Evolutionary conservation across 2,329 filamentous ascomycete genomes (phyloP).

Genomic region (Diplodia sapinea): DNA sequence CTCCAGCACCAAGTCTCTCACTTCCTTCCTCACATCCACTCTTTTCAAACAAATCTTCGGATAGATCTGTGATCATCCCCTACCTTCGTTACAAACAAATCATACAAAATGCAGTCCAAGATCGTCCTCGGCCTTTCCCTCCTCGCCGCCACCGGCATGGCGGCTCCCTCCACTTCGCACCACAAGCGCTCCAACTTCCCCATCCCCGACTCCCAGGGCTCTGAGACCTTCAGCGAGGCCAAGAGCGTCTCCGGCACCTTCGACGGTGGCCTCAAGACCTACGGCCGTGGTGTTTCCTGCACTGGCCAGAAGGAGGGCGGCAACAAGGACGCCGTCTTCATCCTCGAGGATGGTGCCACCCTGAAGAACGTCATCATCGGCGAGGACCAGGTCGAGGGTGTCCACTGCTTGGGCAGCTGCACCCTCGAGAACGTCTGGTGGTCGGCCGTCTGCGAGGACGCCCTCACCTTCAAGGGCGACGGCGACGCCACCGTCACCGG

Average conservation of each 20-base stretch:
- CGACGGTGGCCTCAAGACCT: conserved; percentile 26
- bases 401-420: conserved; percentile 59
- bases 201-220: conserved; percentile 24
- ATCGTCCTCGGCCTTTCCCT: conserved; percentile 15
- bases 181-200: conserved; percentile 17
- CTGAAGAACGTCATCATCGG: conserved; percentile 59
- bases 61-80: conserved; percentile 29
- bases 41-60: conserved; percentile 17
- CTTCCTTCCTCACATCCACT: conserved; percentile 25
- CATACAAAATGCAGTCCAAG: conserved; percentile 26
- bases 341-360: conserved; percentile 41
- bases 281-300: conserved; percentile 27
- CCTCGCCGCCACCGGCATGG: conserved; percentile 27
- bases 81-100: conserved; percentile 24
- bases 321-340: conserved; percentile 41
- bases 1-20: conserved; percentile 13
- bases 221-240: conserved; percentile 7
- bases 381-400: conserved; percentile 53
- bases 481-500: conserved; percentile 40
- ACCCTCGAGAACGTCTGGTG: conserved; percentile 48
- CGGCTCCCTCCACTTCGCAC: conserved; percentile 3
- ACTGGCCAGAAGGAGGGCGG: conserved; percentile 53
- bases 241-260: conserved; percentile 19
- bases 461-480: conserved; percentile 38
- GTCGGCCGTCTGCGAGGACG: conserved; percentile 48